Evolutionary conservation across 1,284 basidiomycete species (phyloP).

Genomic region (Austroboletus niveus): DNA sequence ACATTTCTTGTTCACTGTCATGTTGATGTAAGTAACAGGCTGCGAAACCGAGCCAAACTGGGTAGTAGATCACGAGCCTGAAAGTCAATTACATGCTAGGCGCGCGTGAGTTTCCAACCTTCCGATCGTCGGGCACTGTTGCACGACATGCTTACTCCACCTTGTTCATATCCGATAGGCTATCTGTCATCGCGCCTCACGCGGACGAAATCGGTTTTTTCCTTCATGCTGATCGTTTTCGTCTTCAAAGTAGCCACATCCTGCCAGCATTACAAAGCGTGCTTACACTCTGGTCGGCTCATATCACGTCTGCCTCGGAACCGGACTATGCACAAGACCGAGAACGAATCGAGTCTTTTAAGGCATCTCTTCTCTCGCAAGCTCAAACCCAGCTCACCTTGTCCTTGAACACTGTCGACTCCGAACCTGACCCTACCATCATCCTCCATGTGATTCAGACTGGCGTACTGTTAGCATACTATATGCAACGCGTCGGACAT

Average conservation of each 20-base stretch:
- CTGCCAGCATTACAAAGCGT: slow-evolving; percentile 33
- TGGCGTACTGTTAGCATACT: slow-evolving; percentile 43
- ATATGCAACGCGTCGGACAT: slow-evolving; percentile 42
- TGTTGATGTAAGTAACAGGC: neutral
- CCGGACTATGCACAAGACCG: slow-evolving; percentile 9
- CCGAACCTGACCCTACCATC: slow-evolving; percentile 24
- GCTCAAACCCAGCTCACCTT: slow-evolving; percentile 29
- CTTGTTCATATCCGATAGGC: slow-evolving; percentile 7
- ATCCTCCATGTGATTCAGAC: slow-evolving; percentile 48
- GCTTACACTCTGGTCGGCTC: slow-evolving; percentile 39
- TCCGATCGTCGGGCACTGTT: neutral
- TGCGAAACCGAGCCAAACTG: neutral
- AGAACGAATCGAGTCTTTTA: slow-evolving; percentile 7
- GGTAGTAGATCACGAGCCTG: slow-evolving; percentile 1
- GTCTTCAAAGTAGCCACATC: slow-evolving; percentile 19
- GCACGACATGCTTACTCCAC: neutral
- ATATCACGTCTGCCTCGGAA: slow-evolving; percentile 24
- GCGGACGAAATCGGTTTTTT: slow-evolving; percentile 34
- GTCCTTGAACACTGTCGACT: slow-evolving; percentile 14
- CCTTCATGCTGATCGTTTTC: slow-evolving; percentile 32
- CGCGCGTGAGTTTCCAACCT: slow-evolving; percentile 9
- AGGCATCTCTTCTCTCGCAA: slow-evolving; percentile 31
- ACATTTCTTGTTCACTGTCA: neutral
- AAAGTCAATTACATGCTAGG: neutral
- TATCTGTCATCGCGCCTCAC: slow-evolving; percentile 22